phyloP scores from a whole-genome alignment of 345 rosid species.

The Aquilaria sinensis region DNA sequence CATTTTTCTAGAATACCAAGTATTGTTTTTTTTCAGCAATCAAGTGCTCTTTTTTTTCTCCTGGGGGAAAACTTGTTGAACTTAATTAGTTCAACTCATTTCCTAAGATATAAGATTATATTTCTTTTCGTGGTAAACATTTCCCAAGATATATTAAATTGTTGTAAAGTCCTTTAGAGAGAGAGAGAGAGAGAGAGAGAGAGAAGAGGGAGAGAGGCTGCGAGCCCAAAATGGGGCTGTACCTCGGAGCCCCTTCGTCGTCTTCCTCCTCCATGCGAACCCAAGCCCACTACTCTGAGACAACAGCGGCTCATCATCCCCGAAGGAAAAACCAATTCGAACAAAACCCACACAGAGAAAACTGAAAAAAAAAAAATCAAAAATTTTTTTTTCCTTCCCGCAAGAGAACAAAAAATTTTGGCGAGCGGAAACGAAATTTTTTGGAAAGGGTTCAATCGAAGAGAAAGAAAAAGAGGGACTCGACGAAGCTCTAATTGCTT shows the following conservation, averaged over 20 bases:
- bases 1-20: too few relatives aligned
- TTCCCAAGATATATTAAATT: too few relatives aligned
- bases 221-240: not conserved
- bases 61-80: too few relatives aligned
- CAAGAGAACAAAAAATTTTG: too few relatives aligned
- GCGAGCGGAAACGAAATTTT: not conserved
- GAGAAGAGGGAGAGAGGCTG: not conserved
- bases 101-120: too few relatives aligned
- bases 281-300: conserved; percentile 14
- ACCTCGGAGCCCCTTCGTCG: conserved; percentile 1
- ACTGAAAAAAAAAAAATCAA: conserved; percentile 12
- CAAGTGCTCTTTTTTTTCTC: too few relatives aligned
- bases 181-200: too few relatives aligned
- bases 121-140: too few relatives aligned
- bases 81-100: too few relatives aligned
- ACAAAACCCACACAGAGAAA: conserved; percentile 5
- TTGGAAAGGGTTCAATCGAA: conserved; percentile 5
- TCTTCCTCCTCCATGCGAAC: conserved; percentile 3
- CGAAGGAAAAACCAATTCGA: not conserved
- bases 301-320: conserved; percentile 2
- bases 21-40: too few relatives aligned
- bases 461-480: conserved; percentile 10
- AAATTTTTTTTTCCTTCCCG: too few relatives aligned
- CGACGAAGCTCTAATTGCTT: conserved; percentile 15
- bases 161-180: too few relatives aligned